Conservation (phyloP, 768 basidiomycete genomes). For the Russula foetens region DNA sequence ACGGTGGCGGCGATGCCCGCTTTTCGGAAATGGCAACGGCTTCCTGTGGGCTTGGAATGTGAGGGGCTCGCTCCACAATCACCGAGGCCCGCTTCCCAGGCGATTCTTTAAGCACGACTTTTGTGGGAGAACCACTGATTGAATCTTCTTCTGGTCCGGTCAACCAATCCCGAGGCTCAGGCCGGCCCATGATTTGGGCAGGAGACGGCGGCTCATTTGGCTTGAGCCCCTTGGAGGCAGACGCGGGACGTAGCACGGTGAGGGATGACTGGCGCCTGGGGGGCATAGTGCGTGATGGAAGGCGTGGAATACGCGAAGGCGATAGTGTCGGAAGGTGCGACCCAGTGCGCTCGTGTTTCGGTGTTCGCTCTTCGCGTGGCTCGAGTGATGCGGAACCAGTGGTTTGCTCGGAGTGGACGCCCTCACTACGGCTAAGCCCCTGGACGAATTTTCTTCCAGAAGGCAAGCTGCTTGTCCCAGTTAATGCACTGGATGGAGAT, state of each 20-base stretch:
- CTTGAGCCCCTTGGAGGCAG: background rate
- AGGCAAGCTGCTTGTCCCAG: background rate
- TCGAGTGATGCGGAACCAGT: slow-evolving; percentile 48
- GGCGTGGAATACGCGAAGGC: slow-evolving; percentile 19
- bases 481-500: background rate
- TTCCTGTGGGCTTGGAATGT: slow-evolving; percentile 25
- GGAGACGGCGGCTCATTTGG: slow-evolving; percentile 21
- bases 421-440: slow-evolving; percentile 27
- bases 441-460: slow-evolving; percentile 8
- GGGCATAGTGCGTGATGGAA: slow-evolving; percentile 35
- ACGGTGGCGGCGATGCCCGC: slow-evolving; percentile 5
- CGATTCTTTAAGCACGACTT: slow-evolving; percentile 55
- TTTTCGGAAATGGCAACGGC: slow-evolving; percentile 14
- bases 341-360: slow-evolving; percentile 2
- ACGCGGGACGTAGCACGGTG: background rate
- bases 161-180: slow-evolving; percentile 56
- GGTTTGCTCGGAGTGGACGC: slow-evolving; percentile 47
- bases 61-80: slow-evolving; percentile 39
- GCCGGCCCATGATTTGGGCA: slow-evolving; percentile 23
- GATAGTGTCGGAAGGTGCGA: slow-evolving; percentile 15
- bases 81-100: slow-evolving; percentile 67
- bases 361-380: slow-evolving; percentile 12
- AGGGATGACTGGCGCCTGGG: slow-evolving; percentile 42
- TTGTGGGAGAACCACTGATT: slow-evolving; percentile 1
- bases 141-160: slow-evolving; percentile 54